Evolutionary conservation across 2,329 filamentous ascomycete species (phyloP).

Genomic region (Aspergillus aculeatus): DNA sequence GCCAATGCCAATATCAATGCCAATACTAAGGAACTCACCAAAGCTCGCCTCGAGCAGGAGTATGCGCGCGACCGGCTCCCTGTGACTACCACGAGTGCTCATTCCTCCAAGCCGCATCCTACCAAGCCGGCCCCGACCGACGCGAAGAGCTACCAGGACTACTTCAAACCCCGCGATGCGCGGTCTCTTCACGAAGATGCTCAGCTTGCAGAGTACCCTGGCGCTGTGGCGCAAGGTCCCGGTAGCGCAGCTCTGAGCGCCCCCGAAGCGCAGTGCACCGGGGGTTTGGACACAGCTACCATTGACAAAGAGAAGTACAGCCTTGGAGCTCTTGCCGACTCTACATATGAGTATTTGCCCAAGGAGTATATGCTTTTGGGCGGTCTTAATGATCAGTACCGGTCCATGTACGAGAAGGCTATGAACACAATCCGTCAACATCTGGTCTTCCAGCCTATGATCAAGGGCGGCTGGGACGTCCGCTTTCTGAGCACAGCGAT

Average conservation of each 20-base stretch:
- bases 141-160: slow-evolving; percentile 25
- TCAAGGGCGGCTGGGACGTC: slow-evolving; percentile 40
- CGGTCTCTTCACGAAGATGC: slow-evolving; percentile 26
- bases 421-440: slow-evolving; percentile 41
- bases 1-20: not conserved
- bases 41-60: slow-evolving; percentile 16
- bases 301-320: slow-evolving; percentile 40
- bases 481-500: slow-evolving; percentile 41
- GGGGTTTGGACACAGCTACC: slow-evolving; percentile 39
- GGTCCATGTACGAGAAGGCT: slow-evolving; percentile 44
- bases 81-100: slow-evolving; percentile 3
- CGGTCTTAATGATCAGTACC: slow-evolving; percentile 44
- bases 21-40: slow-evolving; percentile 8
- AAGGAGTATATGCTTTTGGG: slow-evolving; percentile 50
- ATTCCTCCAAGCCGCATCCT: not conserved
- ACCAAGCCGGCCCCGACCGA: slow-evolving; percentile 19
- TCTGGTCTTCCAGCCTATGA: slow-evolving; percentile 48
- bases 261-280: slow-evolving; percentile 33
- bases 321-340: slow-evolving; percentile 48
- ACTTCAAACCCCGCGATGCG: slow-evolving; percentile 22
- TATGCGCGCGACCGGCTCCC: slow-evolving; percentile 9
- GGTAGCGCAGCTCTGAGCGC: slow-evolving; percentile 9
- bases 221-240: slow-evolving; percentile 4
- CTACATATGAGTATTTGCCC: slow-evolving; percentile 52
- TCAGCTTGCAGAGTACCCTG: slow-evolving; percentile 28